phyloP scores from a whole-genome alignment of 73 alveolate species.

The Urostyla sp. region DNA sequence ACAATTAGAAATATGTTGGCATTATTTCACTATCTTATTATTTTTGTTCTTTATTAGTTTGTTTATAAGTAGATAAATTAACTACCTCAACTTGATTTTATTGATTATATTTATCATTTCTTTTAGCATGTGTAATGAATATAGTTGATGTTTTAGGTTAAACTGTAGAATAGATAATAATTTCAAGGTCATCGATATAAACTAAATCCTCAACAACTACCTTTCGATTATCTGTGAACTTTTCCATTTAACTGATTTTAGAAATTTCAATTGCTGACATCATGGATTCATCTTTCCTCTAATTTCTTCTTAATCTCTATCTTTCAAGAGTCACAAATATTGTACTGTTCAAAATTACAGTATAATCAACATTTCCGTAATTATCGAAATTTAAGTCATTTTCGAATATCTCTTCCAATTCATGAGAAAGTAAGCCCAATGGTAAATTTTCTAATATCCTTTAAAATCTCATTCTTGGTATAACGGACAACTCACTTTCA shows the following conservation, averaged over 20 bases:
- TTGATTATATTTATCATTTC: neutral
- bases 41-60: neutral
- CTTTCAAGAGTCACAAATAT: constrained; percentile 51
- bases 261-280: too few species aligned
- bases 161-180: constrained; percentile 54
- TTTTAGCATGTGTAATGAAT: constrained; percentile 43
- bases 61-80: constrained; percentile 1
- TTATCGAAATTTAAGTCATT: constrained; percentile 57
- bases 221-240: constrained; percentile 51
- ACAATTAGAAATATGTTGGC: constrained; percentile 27
- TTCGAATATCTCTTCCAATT: constrained; percentile 58
- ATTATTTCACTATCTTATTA: neutral
- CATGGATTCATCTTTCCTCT: neutral
- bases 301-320: constrained; percentile 32
- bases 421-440: constrained; percentile 31
- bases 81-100: constrained; percentile 13
- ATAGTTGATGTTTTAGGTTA: constrained; percentile 59
- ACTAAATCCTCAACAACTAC: constrained; percentile 68
- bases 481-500: constrained; percentile 19
- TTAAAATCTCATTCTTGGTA: constrained; percentile 54
- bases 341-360: constrained; percentile 58
- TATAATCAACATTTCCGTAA: constrained; percentile 68
- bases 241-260: neutral
- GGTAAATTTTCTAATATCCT: constrained; percentile 54
- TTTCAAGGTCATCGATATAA: constrained; percentile 60